A percentile compares a stretch with the other conserved stretches of the same genome.
Evolutionary conservation across 352 stramenopile species (phyloP).

Genomic region (Globisporangium lucens): DNA sequence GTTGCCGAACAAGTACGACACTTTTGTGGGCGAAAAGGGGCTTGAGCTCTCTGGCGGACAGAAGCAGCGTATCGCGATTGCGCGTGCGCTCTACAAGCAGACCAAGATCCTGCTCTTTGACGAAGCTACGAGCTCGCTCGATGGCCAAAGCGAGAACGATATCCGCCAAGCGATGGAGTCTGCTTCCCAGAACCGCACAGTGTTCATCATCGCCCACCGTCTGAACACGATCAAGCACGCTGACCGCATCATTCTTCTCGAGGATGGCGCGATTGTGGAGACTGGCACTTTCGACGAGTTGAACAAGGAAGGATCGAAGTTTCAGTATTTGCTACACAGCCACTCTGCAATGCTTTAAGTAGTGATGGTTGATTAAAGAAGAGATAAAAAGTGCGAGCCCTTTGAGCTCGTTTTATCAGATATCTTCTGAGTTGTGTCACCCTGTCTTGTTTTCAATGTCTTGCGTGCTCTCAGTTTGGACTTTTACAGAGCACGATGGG

Average conservation of each 20-base stretch:
- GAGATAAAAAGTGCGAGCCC: slow-evolving; percentile 2
- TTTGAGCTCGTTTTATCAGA: slow-evolving; percentile 1
- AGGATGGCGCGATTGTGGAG: slow-evolving; percentile 78
- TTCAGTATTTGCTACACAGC: slow-evolving; percentile 69
- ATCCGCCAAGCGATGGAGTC: slow-evolving; percentile 67
- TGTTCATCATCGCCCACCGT: slow-evolving; percentile 85
- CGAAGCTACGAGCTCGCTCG: slow-evolving; percentile 82
- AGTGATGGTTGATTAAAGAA: slow-evolving; percentile 2
- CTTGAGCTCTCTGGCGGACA: slow-evolving; percentile 96
- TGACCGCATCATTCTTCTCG: slow-evolving; percentile 79
- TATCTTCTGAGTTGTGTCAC: slow-evolving; percentile 9
- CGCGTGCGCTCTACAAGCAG: slow-evolving; percentile 76
- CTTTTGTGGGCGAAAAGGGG: slow-evolving; percentile 95
- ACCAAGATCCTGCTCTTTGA: slow-evolving; percentile 83
- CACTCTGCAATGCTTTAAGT: slow-evolving; percentile 52
- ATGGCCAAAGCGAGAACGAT: slow-evolving; percentile 77
- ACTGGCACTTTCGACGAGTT: slow-evolving; percentile 73
- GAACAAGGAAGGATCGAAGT: slow-evolving; percentile 75
- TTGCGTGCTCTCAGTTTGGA: slow-evolving; percentile 67
- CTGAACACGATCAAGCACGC: slow-evolving; percentile 85
- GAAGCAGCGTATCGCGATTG: slow-evolving; percentile 93
- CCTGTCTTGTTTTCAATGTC: slow-evolving; percentile 25
- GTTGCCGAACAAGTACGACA: slow-evolving; percentile 94
- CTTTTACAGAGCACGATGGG: slow-evolving; percentile 60
- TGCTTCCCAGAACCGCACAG: slow-evolving; percentile 61